Base-by-base conservation (phyloP, 2,329 filamentous ascomycete species). In the Cercospora sojina region DNA sequence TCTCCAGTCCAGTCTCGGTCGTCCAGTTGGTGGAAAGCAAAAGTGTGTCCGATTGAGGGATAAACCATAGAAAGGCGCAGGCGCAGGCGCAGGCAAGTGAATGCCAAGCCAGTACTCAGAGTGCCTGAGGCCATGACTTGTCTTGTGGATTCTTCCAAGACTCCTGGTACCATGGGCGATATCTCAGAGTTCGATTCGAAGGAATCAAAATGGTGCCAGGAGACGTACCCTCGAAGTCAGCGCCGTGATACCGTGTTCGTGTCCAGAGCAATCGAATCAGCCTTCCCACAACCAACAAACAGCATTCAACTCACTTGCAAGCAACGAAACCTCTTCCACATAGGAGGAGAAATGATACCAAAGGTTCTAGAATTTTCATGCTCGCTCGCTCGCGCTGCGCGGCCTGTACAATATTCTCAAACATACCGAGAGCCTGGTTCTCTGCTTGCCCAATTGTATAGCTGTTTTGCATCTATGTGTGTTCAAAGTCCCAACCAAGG, bases 401-500 rank as follows among this genome's bases (percentile, higher is more conserved):
- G 51, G 29, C 51, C 51, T 56, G 51, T 56, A 56, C 51, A 56
- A 56, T 56, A 16, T 56, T 56, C 51, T 29, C 25, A 56, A 56
- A 29, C 51, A 56, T 12, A 20, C 25, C 51, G 51, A 56, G 51
- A 56, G 29, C 16, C 51, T 27, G 25, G 20, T 32, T 27, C 51
- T 27, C 51, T 56, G 5, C 25, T 32, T 32, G 51, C 29, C 51
- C 51, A 12, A 56, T 56, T 27, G 23, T 5, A 29, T 56, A n/a
- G 51, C 29, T 29, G 1, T 27, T 32, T 13, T 23, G 16, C 51
- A 29, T 56, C 23, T 56, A 27, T 56, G 16, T 56, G n/a, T 56
- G 16, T 20, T 27, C 29, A 56, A 56, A 38, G 16, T 38, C 5
- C 6, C 35, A 6, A n/a, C 3, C 25, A n/a, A n/a, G n/a, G n/a